Evolutionary conservation across 192 early-diverging fungal species (phyloP), one percentile per base, ranked within the genome.

Genomic region (Anaeromyces robustus): DNA sequence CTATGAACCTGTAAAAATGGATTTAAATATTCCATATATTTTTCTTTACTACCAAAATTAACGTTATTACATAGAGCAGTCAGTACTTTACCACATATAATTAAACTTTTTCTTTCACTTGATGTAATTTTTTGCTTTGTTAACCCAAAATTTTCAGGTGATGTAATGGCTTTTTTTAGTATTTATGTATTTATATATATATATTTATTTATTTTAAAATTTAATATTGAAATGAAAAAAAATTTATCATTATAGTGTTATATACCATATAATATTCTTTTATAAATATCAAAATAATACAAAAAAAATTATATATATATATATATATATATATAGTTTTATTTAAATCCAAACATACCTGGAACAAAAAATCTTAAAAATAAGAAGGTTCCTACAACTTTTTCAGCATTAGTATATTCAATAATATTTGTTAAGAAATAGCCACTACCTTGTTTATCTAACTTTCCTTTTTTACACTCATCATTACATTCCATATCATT

Each of bases 371-470:
- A 89, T 52, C 90, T 81, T 14, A 91, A 82, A 83, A 91, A 91
- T 22, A 91, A 80, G 29, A 91, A 89, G 80, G 91, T 91, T 68
- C 92, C 92, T 77, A 94, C 87, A 4, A 94, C 87, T 32, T 89
- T 90, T 80, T 94, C 93, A 0, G 52, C 26, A 68, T 68, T 68
- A 28, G 52, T 22, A 68, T 68, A 68, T 68, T 68, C 52, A 7
- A 68, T 18, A 7, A n/a, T 9, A 26, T 68, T 68, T 22, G 52
- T 68, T n/a, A 68, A 18, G 52, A 68, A 68, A 18, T n/a, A 68
- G 5, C 52, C 52, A 68, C 52, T 68, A 11, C 52, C 52, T 68
- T 68, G 52, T 68, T 68, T 68, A 28, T 68, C 52, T n/a, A 68
- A 68, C 28, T 68, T 68, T 68, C 26, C 26, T n/a, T n/a, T 68